Percentiles rank a stretch among this genome's conserved stretches.
Evolutionary conservation across 345 rosid species (phyloP).

Genomic region (Citrus inodora): DNA sequence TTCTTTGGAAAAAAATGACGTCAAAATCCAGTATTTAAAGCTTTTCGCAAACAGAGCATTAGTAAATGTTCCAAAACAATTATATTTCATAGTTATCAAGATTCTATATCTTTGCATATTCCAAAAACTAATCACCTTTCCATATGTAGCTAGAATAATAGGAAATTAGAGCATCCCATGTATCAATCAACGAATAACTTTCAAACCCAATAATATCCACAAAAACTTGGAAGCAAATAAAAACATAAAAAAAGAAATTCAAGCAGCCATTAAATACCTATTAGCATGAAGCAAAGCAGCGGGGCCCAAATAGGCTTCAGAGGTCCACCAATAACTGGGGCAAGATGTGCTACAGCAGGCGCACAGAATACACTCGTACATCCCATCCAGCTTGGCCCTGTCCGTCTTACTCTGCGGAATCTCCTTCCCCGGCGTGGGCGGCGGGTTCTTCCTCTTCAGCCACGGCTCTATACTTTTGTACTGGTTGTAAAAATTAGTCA

Average conservation of each 20-base stretch:
- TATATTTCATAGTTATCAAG: not conserved
- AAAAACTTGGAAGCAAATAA: not conserved
- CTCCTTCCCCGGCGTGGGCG: constrained; percentile 69
- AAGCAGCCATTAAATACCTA: constrained; percentile 35
- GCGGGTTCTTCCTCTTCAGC: constrained; percentile 88
- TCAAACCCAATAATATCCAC: not conserved
- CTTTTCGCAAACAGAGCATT: not conserved
- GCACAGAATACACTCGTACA: constrained; percentile 94
- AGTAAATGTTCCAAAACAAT: not conserved
- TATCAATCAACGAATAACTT: not conserved
- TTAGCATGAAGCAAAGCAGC: constrained; percentile 95
- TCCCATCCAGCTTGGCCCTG: constrained; percentile 89
- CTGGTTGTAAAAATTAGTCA: constrained; percentile 96
- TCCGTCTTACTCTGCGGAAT: constrained; percentile 84
- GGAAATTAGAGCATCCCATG: not conserved
- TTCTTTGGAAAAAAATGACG: not conserved
- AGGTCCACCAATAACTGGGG: constrained; percentile 99
- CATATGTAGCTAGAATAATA: not conserved
- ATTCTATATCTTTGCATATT: too few relatives aligned
- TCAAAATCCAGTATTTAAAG: not conserved
- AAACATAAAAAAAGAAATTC: not conserved
- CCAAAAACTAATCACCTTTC: not conserved
- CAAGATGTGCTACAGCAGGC: constrained; percentile 94
- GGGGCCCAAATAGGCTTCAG: constrained; percentile 90
- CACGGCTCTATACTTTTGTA: constrained; percentile 98